phyloP scores from a whole-genome alignment of 805 yeast species.

The Pichia phayaonensis region DNA sequence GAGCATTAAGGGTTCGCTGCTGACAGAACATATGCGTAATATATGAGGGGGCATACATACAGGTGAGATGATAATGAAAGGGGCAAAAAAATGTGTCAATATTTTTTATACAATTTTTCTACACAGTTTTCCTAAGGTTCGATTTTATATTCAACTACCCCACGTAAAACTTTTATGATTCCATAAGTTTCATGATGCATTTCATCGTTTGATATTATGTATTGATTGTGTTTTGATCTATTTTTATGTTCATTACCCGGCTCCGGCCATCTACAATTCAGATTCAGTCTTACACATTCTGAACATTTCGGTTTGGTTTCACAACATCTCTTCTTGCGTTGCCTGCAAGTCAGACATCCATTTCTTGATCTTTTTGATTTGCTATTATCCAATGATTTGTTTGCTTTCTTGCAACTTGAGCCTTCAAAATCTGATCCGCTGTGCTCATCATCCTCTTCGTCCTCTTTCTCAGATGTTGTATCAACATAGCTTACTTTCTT shows the following conservation, averaged over 20 bases:
- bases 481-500: not conserved
- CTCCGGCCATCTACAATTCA: constrained; percentile 65
- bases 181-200: constrained; percentile 51
- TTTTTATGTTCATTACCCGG: constrained; percentile 59
- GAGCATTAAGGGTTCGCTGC: no score
- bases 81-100: no score
- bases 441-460: no score
- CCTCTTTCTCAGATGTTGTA: no score
- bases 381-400: not conserved
- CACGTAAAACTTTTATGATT: constrained; percentile 52
- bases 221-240: constrained; percentile 39
- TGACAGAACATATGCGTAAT: no score
- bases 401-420: not conserved
- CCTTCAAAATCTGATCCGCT: not conserved
- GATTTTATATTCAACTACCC: constrained; percentile 44
- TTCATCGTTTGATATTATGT: constrained; percentile 40
- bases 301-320: constrained; percentile 59
- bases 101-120: no score
- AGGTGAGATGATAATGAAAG: no score
- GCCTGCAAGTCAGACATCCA: constrained; percentile 77
- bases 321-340: constrained; percentile 71
- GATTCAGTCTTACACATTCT: constrained; percentile 58
- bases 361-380: constrained; percentile 46
- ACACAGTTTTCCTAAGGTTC: constrained; percentile 9
- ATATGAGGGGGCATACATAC: no score